Conservation (phyloP, 2,329 filamentous ascomycete genomes). For the Calonectria pteridis region DNA sequence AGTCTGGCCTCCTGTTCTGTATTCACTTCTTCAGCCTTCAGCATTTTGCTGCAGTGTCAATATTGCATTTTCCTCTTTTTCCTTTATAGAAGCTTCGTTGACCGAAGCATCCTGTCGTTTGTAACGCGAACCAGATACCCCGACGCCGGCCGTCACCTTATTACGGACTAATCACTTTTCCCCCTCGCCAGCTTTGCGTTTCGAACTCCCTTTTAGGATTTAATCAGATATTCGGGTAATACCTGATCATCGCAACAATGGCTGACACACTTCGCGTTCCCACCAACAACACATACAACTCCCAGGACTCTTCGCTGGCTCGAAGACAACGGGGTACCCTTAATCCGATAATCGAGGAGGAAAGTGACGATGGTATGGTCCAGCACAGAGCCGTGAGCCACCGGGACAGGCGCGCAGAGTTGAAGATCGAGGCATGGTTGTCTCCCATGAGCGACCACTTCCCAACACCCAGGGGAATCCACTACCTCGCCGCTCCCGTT, state of each 20-base stretch:
- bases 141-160: conserved; percentile 54
- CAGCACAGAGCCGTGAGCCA: conserved; percentile 35
- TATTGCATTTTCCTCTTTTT: conserved; percentile 45
- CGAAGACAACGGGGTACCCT: conserved; percentile 65
- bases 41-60: conserved; percentile 44
- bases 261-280: conserved; percentile 51
- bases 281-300: conserved; percentile 51
- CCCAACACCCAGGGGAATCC: conserved; percentile 76
- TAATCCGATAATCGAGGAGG: conserved; percentile 76
- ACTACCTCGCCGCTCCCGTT: conserved; percentile 73
- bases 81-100: conserved; percentile 57
- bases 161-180: conserved; percentile 40
- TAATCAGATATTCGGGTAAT: conserved; percentile 47
- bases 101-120: conserved; percentile 59
- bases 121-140: conserved; percentile 35
- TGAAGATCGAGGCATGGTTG: conserved; percentile 70
- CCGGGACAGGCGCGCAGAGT: conserved; percentile 47
- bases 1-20: conserved; percentile 46
- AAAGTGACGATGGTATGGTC: conserved; percentile 54
- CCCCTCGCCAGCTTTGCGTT: conserved; percentile 28
- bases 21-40: conserved; percentile 52
- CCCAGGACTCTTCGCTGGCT: conserved; percentile 67
- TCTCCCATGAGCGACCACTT: conserved; percentile 75
- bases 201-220: conserved; percentile 24
- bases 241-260: conserved; percentile 60